phyloP scores from a whole-genome alignment of 768 basidiomycete species.

The Mycena kentingensis region DNA sequence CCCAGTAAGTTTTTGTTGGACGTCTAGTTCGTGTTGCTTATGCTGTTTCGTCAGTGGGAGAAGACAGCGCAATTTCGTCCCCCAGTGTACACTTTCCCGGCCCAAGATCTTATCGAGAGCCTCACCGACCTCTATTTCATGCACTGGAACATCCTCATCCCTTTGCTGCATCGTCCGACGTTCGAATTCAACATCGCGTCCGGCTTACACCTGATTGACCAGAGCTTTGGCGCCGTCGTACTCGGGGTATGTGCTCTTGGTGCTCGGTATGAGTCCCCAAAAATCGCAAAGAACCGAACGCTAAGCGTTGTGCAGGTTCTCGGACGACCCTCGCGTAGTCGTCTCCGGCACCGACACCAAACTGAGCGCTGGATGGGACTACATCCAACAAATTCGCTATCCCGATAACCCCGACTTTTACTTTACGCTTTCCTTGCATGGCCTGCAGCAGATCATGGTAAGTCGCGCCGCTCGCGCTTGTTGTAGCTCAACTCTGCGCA shows the following conservation, averaged over 20 bases:
- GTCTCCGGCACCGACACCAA: constrained; percentile 43
- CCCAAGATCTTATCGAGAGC: constrained; percentile 47
- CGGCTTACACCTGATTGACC: constrained; percentile 50
- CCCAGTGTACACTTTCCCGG: constrained; percentile 46
- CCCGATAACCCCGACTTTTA: constrained; percentile 46
- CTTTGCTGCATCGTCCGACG: constrained; percentile 70
- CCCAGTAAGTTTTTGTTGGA: not conserved
- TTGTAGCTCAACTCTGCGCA: not conserved
- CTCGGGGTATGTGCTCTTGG: constrained; percentile 39
- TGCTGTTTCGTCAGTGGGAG: not conserved
- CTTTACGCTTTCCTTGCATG: constrained; percentile 61
- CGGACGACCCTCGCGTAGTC: constrained; percentile 60
- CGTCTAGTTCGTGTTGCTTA: not conserved
- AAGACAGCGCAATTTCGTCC: not conserved
- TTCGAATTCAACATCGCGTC: constrained; percentile 55
- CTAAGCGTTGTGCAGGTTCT: constrained; percentile 31
- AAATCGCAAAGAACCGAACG: constrained; percentile 26
- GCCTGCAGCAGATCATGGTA: constrained; percentile 70
- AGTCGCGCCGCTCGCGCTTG: constrained; percentile 22
- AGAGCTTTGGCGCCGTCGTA: constrained; percentile 47
- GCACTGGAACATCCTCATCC: constrained; percentile 51
- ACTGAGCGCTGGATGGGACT: constrained; percentile 59
- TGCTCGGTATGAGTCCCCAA: constrained; percentile 47
- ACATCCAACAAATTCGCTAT: constrained; percentile 64
- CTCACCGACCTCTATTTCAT: constrained; percentile 68